Evolutionary conservation across 2,329 filamentous ascomycete species (phyloP), one percentile per base, ranked within the genome.

Genomic region (Claviceps maximensis): DNA sequence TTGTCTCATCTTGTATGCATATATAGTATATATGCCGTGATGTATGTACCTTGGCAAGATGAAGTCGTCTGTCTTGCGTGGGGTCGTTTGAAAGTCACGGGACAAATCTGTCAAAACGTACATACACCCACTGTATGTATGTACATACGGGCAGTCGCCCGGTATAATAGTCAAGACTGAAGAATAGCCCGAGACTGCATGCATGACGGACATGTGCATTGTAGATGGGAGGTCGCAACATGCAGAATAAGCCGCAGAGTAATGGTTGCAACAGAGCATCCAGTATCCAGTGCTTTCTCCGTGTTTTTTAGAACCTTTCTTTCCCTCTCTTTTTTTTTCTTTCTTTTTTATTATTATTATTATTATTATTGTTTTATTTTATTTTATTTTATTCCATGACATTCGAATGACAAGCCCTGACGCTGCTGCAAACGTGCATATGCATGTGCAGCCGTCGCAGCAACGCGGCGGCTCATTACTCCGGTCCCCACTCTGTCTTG

Each of bases 391-490:
- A n/a, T n/a, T 31, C 29, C 29, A 31, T 31, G 29, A 31, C 29
- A n/a, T n/a, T n/a, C n/a, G n/a, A n/a, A 29, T 29, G 8, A 33
- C 12, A 33, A 33, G 42, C 21, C n/a, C n/a, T n/a, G 42, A 15
- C 10, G 21, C 25, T 25, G 21, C 21, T 45, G 21, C 23, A 10
- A n/a, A 25, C 47, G 19, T 19, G 36, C 47, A 38, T 40, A 21
- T 42, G 40, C 40, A 44, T 44, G 47, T 27, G 47, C 47, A 41
- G 33, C 47, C 47, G 47, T 49, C 33, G 47, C 47, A n/a, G n/a
- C n/a, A n/a, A n/a, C n/a, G n/a, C n/a, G n/a, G n/a, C n/a, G n/a
- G n/a, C n/a, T n/a, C n/a, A n/a, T n/a, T n/a, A n/a, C n/a, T n/a
- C n/a, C n/a, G n/a, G n/a, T n/a, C n/a, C n/a, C n/a, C n/a, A n/a